Base-by-base conservation (phyloP, 169 alveolate species). In the Amoebophrya sp. region DNA sequence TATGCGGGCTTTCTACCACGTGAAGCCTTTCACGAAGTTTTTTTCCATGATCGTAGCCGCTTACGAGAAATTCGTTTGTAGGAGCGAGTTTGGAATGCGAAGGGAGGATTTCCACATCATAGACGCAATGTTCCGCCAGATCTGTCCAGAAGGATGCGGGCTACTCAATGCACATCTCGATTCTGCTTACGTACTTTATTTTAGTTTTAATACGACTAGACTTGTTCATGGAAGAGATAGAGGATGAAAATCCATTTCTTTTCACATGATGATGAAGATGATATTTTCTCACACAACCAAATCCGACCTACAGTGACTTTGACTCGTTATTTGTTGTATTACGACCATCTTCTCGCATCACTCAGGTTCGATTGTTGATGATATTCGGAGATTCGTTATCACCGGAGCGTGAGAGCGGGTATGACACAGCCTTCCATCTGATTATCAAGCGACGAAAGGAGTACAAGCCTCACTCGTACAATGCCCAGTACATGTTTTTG, bases 1-100 rank as follows among this genome's bases (percentile, higher is more conserved):
- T 29, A 65, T 65, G 83, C 83, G 18, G 83, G n/a, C 3, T 1
- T 65, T 26, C 83, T 65, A 65, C 83, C 38, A 18, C 38, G 83
- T 65, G 83, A 65, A 65, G 26, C 83, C 83, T 29, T 65, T 65
- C 33, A 65, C 83, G 83, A 65, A 65, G 83, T 65, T 65, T 65
- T 65, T 65, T 36, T 65, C 83, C 83, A 65, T 65, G 83, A 36
- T 36, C n/a, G 83, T 36, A 1, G 83, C 83, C 33, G 83, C 38
- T 1, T 65, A 65, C 83, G 83, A 65, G 83, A 65, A 65, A 26
- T 65, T 65, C 83, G 83, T 65, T 6, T 65, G 39, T 26, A 65
- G n/a, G 83, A 26, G 39, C 83, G 12, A 6, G 18, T 6, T 47
- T n/a, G n/a, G n/a, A n/a, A n/a, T n/a, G n/a, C n/a, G n/a, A n/a